Conservation (phyloP, 106 monocot genomes). For the Dioscorea zingiberensis region DNA sequence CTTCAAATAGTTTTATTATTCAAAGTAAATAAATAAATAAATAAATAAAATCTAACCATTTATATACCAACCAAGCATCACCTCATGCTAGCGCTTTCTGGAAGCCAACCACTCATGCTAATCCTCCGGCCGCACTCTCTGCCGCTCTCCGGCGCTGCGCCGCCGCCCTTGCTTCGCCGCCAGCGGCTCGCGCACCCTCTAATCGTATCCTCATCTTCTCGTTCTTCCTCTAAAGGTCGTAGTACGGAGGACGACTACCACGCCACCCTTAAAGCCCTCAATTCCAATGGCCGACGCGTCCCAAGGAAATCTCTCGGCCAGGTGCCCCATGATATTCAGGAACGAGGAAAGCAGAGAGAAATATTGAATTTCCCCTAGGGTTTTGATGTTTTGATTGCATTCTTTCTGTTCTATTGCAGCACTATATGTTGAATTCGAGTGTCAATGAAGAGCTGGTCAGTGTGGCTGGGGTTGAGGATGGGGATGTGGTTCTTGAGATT, state of each 20-base stretch:
- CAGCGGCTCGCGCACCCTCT: background rate
- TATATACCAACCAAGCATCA: too few relatives aligned
- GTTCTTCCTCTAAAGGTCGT: too few relatives aligned
- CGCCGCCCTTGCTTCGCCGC: background rate
- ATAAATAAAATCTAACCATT: too few relatives aligned
- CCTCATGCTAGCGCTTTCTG: too few relatives aligned
- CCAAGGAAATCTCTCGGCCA: conserved; percentile 90
- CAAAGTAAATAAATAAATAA: too few relatives aligned
- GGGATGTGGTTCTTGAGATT: conserved; percentile 86
- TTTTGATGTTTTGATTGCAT: background rate
- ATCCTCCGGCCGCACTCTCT: background rate
- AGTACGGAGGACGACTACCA: conserved; percentile 63
- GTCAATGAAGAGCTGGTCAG: conserved; percentile 58
- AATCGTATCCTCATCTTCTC: background rate
- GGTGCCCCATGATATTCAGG: conserved; percentile 22
- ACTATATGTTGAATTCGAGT: conserved; percentile 85
- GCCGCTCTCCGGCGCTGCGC: background rate
- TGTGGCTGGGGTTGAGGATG: conserved; percentile 54
- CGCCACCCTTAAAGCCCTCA: conserved; percentile 68
- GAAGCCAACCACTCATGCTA: too few relatives aligned
- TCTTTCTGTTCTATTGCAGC: conserved; percentile 27
- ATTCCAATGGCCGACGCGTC: conserved; percentile 51
- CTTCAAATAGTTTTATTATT: too few relatives aligned
- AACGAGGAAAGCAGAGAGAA: too few relatives aligned
- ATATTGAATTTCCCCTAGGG: background rate